These are phyloP conservation scores for Phialophora tarda DNA, from an alignment of 2,329 filamentous ascomycete genomes.

Conservation along the genomic window DNA sequence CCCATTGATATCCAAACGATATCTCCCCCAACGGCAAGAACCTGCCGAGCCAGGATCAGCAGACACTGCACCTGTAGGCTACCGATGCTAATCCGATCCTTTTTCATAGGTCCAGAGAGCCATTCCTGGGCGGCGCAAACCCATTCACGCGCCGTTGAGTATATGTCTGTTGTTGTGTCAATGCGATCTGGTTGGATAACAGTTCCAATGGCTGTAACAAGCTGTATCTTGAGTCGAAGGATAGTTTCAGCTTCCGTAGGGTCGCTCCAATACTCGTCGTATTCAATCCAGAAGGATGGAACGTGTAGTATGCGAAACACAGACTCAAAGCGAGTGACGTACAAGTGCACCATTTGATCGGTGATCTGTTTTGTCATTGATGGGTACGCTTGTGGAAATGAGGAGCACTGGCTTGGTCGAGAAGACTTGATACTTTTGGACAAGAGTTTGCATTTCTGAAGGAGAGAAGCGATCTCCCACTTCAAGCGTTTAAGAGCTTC, in stretches of 20 bases:
- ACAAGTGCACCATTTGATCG: constrained; percentile 26
- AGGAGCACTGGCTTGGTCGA: not conserved
- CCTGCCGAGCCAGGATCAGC: constrained; percentile 45
- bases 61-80: constrained; percentile 47
- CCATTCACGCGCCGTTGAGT: constrained; percentile 34
- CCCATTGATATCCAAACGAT: constrained; percentile 46
- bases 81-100: constrained; percentile 41
- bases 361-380: constrained; percentile 17
- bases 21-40: constrained; percentile 44
- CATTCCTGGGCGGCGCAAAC: constrained; percentile 46
- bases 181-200: constrained; percentile 2
- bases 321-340: constrained; percentile 41
- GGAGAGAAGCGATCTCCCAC: not conserved
- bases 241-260: constrained; percentile 32
- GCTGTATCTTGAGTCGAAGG: constrained; percentile 44
- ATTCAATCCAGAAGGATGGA: constrained; percentile 45
- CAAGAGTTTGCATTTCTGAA: not conserved
- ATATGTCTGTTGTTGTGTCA: not conserved
- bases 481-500: not conserved
- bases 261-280: constrained; percentile 40
- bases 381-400: not conserved
- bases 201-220: constrained; percentile 46
- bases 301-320: constrained; percentile 46
- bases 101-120: constrained; percentile 46
- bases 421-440: not conserved